Base-by-base conservation (phyloP, 148 eudicot genomes). In the Gaultheria prostrata region DNA sequence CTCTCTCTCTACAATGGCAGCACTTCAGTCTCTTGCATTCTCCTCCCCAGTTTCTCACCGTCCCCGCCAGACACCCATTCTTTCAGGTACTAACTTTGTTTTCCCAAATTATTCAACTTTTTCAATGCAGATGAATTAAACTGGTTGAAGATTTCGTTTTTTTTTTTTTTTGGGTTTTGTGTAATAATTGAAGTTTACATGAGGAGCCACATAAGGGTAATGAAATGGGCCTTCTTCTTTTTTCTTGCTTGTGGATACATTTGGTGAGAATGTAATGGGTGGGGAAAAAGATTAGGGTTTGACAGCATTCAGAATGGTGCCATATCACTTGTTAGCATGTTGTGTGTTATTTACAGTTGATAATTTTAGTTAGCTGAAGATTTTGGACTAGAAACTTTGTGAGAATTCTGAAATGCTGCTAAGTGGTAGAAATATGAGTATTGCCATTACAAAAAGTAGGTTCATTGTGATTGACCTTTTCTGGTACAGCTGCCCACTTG, bases 1-100 rank as follows among this genome's bases (percentile, higher is more conserved):
- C 50, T 76, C 73, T 26, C 51, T 75, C 80, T 1, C 83, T 32
- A 35, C 53, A 78, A 89, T 85, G 90, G 89, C 94, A 4, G 53
- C 90, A 77, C 88, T 94, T 65, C 95, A 92, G 26, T 90, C 93
- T 24, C 85, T 92, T 11, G 88, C 90, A 43, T 91, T 89, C 82
- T 88, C 89, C 28, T 88, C 93, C 50, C 89, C 91, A 14, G 72
- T 92, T 78, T 91, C 94, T 78, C 90, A 85, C 17, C 82, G 74
- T 78, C 86, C 87, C 10, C 88, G 85, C 35, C 87, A 86, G 30
- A 87, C 91, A 78, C 88, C 84, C 79, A 77, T 84, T 45, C 84
- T 83, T 81, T 84, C 91, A 85, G 96, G 98, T 95, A 77, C 72
- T 75, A 39, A 39, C 43, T 32, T 74, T 15, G 24, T 12, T 67